phyloP scores from a whole-genome alignment of 2,329 filamentous ascomycete species.

The Septoria petroselini region DNA sequence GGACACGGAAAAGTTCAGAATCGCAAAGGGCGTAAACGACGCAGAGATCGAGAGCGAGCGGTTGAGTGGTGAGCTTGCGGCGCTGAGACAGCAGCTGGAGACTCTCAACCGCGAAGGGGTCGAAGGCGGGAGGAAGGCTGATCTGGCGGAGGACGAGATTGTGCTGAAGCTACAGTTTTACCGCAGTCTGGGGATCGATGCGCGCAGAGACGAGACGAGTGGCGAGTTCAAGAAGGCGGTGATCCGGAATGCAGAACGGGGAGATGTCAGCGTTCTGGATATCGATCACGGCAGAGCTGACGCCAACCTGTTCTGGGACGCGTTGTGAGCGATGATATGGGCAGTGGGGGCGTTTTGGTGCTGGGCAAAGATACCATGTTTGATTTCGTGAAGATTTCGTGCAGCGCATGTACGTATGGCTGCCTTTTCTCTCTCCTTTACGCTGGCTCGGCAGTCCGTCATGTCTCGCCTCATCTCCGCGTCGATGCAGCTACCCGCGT shows the following conservation, averaged over 20 bases:
- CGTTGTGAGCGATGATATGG: conserved; percentile 54
- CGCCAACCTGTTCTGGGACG: conserved; percentile 94
- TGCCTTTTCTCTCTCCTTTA: not conserved
- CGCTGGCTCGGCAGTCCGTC: too few relatives aligned
- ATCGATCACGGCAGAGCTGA: conserved; percentile 91
- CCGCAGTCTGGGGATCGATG: conserved; percentile 83
- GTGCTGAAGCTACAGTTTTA: conserved; percentile 83
- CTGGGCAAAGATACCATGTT: conserved; percentile 17
- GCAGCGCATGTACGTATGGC: not conserved
- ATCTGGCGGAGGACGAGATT: conserved; percentile 47
- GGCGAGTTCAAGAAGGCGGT: conserved; percentile 84
- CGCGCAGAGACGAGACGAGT: conserved; percentile 68
- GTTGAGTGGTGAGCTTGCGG: conserved; percentile 72
- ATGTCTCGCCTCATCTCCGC: too few relatives aligned
- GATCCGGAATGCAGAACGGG: conserved; percentile 78
- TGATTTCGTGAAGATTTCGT: not conserved
- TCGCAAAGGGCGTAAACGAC: conserved; percentile 86
- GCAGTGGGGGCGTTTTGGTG: conserved; percentile 3
- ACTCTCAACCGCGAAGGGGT: conserved; percentile 85
- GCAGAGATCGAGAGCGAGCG: conserved; percentile 93
- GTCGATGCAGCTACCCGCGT: too few relatives aligned
- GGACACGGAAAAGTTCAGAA: conserved; percentile 90
- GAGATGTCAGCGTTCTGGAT: conserved; percentile 91
- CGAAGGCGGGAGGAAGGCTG: conserved; percentile 61
- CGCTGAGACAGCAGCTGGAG: conserved; percentile 70